Evolutionary conservation across 352 stramenopile species (phyloP), one percentile per base, ranked within the genome.

Genomic region (Pythium dissimile): DNA sequence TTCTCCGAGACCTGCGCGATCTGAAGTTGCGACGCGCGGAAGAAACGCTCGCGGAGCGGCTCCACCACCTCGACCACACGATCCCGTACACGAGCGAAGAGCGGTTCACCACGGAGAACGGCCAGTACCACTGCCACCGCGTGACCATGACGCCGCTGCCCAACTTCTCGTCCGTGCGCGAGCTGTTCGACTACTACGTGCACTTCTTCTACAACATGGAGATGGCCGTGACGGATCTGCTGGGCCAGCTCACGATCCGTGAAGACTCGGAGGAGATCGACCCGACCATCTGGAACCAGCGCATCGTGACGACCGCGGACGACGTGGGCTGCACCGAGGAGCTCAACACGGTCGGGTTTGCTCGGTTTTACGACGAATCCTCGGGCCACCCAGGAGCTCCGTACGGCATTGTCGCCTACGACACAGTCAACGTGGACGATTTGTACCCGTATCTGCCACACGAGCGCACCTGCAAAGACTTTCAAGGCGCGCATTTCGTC

Each of bases 171-270:
- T 78, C 64, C 0, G 63, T 80, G n/a, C 59, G 59, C 8, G 62
- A 80, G 32, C 68, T 85, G 6, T 83, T 66, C 31, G 67, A 84
- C 10, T 62, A 63, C 4, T 59, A 81, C 16, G 54, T 72, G 12
- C 63, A 62, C 11, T 76, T 73, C 53, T 59, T 72, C 27, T 48
- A 71, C 13, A 81, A 78, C 27, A 73, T 86, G 59, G 73, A 88
- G 54, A 84, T 84, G 53, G 77, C 37, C 7, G 71, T 85, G 23
- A 80, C 71, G 1, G 73, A 80, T 41, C 55, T 57, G n/a, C 35
- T 87, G 9, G 74, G 72, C 13, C 51, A 80, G 30, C 67, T 74
- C 7, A 78, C 74, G 20, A 54, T 85, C 13, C 71, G 66, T 0
- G 73, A 88, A 42, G 73, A 85, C 64, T 67, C 72, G 13, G 71